Evolutionary conservation across 768 basidiomycete species (phyloP), one percentile per base, ranked within the genome.

Genomic region (Trametes punicea): DNA sequence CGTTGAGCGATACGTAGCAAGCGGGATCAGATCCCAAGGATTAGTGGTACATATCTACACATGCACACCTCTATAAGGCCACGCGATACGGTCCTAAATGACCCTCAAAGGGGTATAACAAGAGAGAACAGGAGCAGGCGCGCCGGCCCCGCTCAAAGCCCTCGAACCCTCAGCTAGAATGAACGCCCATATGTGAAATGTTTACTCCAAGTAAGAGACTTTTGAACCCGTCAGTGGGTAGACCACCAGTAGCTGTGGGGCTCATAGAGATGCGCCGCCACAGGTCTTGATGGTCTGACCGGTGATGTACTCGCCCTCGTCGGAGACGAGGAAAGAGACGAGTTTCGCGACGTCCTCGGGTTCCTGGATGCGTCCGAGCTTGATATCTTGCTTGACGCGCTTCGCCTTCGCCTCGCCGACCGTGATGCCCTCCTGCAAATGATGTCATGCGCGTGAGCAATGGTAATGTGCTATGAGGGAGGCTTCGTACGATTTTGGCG

Each of bases 261-360:
- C 34, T 56, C 39, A 67, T 11, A 67, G 53, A 27, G 68, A 69
- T 25, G 68, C 65, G 40, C 68, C 68, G 33, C 68, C 68, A 40
- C 68, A 69, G 1, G 67, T 69, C 67, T 68, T 67, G 57, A 69
- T 64, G 7, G 68, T 69, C 66, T 67, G 64, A 39, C 71, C 71
- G 18, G 71, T 70, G 57, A 72, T 68, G 52, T 69, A 72, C 53
- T 65, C 61, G 40, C 63, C 65, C 46, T 70, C 64, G 25, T 69
- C 67, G 4, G 71, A 72, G 27, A 62, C 69, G 23, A 71, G 57
- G 62, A 67, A 72, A 3, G 69, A 67, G 10, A 72, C 71, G 16
- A 72, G 64, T 39, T 63, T 67, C 29, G 70, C 71, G 55, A 72
- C 67, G 56, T 72, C 70, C 54, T 72, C 69, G 2, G 71, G 71